Evolutionary conservation across 331 rosid genomes (phyloP).

Genomic region (Phaseolus coccineus): DNA sequence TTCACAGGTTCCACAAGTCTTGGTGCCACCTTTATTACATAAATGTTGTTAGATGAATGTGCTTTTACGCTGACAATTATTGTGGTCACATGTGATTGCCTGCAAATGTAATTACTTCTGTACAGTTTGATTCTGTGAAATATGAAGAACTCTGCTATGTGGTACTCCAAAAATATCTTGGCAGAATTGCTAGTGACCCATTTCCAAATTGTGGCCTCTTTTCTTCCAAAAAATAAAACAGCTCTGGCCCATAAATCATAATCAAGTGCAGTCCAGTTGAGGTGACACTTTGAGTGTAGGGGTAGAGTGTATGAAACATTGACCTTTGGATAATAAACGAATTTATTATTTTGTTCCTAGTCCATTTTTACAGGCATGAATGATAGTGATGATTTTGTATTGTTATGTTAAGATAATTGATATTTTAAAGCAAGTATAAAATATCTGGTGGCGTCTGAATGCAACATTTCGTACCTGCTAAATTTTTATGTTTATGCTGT

Average conservation of each 20-base stretch:
- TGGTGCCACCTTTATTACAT: slow-evolving; percentile 15
- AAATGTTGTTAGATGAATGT: slow-evolving; percentile 49
- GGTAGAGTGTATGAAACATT: neutral
- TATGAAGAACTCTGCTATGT: slow-evolving; percentile 27
- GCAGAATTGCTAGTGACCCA: neutral
- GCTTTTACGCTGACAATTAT: slow-evolving; percentile 52
- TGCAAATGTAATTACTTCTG: slow-evolving; percentile 56
- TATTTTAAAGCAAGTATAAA: slow-evolving; percentile 49
- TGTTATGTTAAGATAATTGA: slow-evolving; percentile 29
- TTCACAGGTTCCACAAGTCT: slow-evolving; percentile 41
- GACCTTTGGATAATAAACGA: slow-evolving; percentile 8
- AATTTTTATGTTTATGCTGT: slow-evolving; percentile 3
- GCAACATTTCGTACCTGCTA: neutral
- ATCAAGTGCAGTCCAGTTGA: neutral
- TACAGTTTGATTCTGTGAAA: slow-evolving; percentile 44
- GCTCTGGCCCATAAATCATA: slow-evolving; percentile 7
- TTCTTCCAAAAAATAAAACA: neutral
- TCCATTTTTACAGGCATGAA: neutral
- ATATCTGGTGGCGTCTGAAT: slow-evolving; percentile 58
- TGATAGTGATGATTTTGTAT: slow-evolving; percentile 41
- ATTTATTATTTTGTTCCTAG: slow-evolving; percentile 5
- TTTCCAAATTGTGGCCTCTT: slow-evolving; percentile 18
- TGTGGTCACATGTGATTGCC: slow-evolving; percentile 44
- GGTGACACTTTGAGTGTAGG: neutral
- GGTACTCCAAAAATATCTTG: slow-evolving; percentile 31